These are phyloP conservation scores for Thelonectria rubi DNA, from an alignment of 2,329 filamentous ascomycete genomes.

Conservation along the genomic window DNA sequence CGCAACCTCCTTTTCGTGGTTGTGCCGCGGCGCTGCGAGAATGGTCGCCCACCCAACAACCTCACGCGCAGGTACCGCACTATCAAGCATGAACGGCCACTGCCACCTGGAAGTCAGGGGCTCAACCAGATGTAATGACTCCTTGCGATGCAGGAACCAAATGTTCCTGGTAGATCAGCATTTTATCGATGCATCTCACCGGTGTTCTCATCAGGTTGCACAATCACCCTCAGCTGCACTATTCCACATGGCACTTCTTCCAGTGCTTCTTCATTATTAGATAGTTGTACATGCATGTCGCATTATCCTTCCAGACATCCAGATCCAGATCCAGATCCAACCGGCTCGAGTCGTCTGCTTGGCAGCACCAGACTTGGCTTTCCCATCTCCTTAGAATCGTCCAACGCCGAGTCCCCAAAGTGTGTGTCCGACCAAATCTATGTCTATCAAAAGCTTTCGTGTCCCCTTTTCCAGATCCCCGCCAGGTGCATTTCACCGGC, in stretches of 20 bases:
- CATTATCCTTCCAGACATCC: not conserved
- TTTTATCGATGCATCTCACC: too few relatives aligned
- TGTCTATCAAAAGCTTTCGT: constrained; percentile 1
- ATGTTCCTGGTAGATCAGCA: too few relatives aligned
- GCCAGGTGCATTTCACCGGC: not conserved
- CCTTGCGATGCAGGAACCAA: too few relatives aligned
- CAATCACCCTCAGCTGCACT: too few relatives aligned
- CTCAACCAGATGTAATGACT: too few relatives aligned
- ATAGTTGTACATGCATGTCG: not conserved
- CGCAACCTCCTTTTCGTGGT: not conserved
- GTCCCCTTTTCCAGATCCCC: constrained; percentile 1
- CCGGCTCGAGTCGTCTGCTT: too few relatives aligned
- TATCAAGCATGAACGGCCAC: not conserved
- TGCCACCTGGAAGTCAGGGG: not conserved
- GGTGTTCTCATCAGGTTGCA: too few relatives aligned
- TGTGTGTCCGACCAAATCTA: constrained; percentile 9
- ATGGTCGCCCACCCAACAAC: not conserved
- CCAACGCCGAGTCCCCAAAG: constrained; percentile 18
- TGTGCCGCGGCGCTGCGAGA: not conserved
- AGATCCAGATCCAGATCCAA: not conserved
- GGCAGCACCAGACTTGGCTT: not conserved
- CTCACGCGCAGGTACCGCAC: not conserved
- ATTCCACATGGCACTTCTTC: too few relatives aligned
- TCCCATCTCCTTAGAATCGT: not conserved
- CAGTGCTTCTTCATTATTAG: not conserved